Evolutionary conservation across 1,284 basidiomycete species (phyloP), one percentile per base, ranked within the genome.

Genomic region (Agaricales sp.): DNA sequence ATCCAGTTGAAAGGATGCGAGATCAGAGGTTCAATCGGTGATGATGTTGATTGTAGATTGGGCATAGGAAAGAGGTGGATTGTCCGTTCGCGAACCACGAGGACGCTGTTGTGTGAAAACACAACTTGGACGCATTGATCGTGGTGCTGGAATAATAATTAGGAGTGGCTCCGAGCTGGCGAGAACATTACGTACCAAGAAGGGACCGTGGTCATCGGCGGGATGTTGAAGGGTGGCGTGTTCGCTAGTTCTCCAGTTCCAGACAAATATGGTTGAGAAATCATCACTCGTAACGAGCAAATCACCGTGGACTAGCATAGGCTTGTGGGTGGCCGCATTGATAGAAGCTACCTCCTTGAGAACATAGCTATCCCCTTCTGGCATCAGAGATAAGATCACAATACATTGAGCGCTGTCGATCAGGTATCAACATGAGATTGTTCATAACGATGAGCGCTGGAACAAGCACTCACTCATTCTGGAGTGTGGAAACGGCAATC

Each of bases 1-100:
- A 80, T 71, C 80, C 80, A 82, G 18, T 80, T 80, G 55, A 81
- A 80, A 6, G 75, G 71, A 53, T 74, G 69, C 19, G 53, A 63
- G 0, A 68, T 67, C 21, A 75, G 56, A 3, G 77, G 69, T 0
- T 56, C 37, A 67, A 65, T 43, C 18, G 39, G 16, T 6, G 39
- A 22, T 6, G 39, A 43, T 43, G 6, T 11, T 8, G 16, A 43
- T 18, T 22, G 21, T 16, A 14, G 12, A 12, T 47, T 53, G 66
- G 39, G 54, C 20, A n/a, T 44, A 1, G 69, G 63, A 51, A 81
- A 83, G 3, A 80, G 64, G 50, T 75, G 69, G 3, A 82, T 61
- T 1, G 78, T 79, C 4, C 71, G 71, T 3, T 77, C 76, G 30
- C 78, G 68, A 21, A 74, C 74, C 49, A 82, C 75, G 2, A 82